These are phyloP conservation scores for Podospora bellae-mahoneyi DNA, from an alignment of 495 filamentous ascomycete species.

Conservation along the genomic window DNA sequence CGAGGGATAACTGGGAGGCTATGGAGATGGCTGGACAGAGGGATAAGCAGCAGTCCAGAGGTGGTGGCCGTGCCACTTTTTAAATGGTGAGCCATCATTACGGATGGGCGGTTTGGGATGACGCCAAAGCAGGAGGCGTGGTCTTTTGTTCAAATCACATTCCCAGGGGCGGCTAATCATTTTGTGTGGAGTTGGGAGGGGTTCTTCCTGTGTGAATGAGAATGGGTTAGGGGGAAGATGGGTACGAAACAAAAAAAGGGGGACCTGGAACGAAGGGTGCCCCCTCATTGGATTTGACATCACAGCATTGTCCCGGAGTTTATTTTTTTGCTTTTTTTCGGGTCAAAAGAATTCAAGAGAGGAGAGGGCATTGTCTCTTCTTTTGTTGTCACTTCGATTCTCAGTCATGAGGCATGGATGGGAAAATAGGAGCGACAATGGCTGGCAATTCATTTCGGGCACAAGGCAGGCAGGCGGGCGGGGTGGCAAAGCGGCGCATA, in stretches of 20 bases:
- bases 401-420: background rate
- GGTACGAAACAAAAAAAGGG: background rate
- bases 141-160: too few species aligned
- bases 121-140: background rate
- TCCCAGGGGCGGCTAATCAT: background rate
- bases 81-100: background rate
- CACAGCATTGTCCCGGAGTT: background rate
- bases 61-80: background rate
- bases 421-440: background rate
- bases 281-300: background rate
- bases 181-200: background rate
- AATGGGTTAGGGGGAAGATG: background rate
- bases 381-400: background rate
- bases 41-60: background rate
- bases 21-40: slow-evolving; percentile 14
- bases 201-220: background rate
- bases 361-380: background rate
- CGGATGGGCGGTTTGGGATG: too few species aligned
- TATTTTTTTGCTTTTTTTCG: background rate
- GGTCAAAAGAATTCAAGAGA: background rate
- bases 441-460: background rate
- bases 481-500: background rate
- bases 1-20: slow-evolving; percentile 9
- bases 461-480: background rate
- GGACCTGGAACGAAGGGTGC: background rate